Evolutionary conservation across 78 protist genomes (phyloP), one percentile per base, ranked within the genome.

Genomic region (Guillardia theta): DNA sequence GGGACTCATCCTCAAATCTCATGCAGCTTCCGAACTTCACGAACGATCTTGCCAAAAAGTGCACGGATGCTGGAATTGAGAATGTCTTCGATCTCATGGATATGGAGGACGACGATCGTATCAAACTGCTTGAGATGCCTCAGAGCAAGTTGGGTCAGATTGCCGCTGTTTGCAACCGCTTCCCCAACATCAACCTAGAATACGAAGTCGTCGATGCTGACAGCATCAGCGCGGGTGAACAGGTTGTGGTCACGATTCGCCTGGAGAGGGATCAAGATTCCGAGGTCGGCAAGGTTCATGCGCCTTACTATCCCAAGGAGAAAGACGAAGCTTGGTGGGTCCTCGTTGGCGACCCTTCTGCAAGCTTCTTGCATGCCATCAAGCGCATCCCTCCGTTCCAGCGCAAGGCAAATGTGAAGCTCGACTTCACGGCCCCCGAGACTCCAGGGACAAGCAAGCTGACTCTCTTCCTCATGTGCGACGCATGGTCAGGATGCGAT

Each of bases 401-500:
- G 93, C 27, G 8, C 30, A 22, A 27, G 36, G 90, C 94, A 5
- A 54, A 48, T 45, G 46, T 88, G 46, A 83, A 48, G 92, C 96
- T 98, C 48, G 97, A 96, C 58, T 98, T 97, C 92, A 92, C 94
- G 2, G 97, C 99, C 8, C 99, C 99, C 21, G 76, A 94, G 1
- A 44, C 37, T 2, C 47, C 22, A 27, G 99, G 98, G 77, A 58
- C 62, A 64, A 93, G 98, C 93, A 62, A 54, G 33, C 88, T 94
- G 88, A 94, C 88, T 30, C 95, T 98, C 76, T 97, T 95, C 95
- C 37, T 97, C 64, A 97, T 98, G 96, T 96, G 98, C 88, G 99
- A 98, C 87, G 97, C 98, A 10, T 98, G 97, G 70, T 76, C 93
- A 33, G 99, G 99, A 44, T 97, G 98, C 94, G 99, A 98, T 87